Conservation (phyloP, 2,329 filamentous ascomycete species). For the Thielaviopsis ethacetica region DNA sequence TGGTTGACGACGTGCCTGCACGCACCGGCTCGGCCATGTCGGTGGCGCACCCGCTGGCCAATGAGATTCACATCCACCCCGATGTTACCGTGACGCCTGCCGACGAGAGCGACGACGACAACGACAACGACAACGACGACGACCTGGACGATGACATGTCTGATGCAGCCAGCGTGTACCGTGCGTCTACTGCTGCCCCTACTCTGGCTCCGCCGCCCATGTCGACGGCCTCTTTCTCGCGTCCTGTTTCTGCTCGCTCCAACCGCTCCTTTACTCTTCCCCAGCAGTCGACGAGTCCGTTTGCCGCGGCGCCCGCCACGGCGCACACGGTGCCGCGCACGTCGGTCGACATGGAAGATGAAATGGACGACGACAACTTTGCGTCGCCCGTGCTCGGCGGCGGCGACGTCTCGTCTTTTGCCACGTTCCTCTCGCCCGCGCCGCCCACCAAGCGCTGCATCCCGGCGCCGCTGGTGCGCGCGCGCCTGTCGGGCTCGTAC, state of each 20-base stretch:
- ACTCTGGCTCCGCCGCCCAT: too few species aligned
- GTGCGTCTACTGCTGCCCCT: too few species aligned
- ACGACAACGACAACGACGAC: too few species aligned
- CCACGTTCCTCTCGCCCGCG: constrained; percentile 35
- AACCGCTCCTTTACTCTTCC: constrained; percentile 5
- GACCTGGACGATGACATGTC: neutral
- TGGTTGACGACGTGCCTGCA: constrained; percentile 26
- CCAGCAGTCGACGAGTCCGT: neutral
- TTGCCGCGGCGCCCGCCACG: neutral
- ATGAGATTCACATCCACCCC: neutral
- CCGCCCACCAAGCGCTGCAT: constrained; percentile 28
- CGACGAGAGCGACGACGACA: neutral
- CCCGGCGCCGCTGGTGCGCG: constrained; percentile 11
- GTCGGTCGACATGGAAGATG: constrained; percentile 23
- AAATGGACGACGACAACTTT: constrained; percentile 47
- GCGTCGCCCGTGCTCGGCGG: constrained; percentile 29
- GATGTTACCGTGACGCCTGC: constrained; percentile 8
- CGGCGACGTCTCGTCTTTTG: constrained; percentile 26
- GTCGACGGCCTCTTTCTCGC: neutral
- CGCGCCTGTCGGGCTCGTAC: constrained; percentile 1
- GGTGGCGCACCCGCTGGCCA: neutral
- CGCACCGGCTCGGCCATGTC: constrained; percentile 15
- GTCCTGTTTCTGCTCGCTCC: constrained; percentile 5
- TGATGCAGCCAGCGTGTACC: neutral
- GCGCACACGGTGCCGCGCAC: neutral